Percentiles rank a stretch among this genome's conserved stretches.
These are phyloP conservation scores for Chenopodium quinoa DNA, from an alignment of 148 eudicot genomes.

Conservation along the genomic window DNA sequence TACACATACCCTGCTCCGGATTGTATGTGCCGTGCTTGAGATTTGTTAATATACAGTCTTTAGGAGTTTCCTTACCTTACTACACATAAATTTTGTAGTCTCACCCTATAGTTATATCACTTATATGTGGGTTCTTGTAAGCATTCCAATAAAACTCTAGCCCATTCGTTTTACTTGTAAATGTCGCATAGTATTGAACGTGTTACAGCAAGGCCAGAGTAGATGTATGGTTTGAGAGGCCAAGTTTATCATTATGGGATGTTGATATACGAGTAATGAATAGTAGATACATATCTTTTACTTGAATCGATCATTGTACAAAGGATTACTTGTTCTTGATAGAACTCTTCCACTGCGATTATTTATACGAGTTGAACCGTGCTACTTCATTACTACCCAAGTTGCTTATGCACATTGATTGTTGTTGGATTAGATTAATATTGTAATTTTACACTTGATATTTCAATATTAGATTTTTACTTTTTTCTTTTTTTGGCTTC, in stretches of 20 bases:
- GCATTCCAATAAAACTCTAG: constrained; percentile 22
- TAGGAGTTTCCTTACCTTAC: constrained; percentile 4
- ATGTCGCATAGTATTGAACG: constrained; percentile 12
- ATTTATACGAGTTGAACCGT: not conserved
- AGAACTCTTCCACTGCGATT: not conserved
- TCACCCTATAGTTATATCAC: not conserved
- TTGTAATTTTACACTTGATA: too few species aligned
- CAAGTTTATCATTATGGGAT: constrained; percentile 1
- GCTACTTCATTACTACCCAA: too few species aligned
- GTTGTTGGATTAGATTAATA: not conserved
- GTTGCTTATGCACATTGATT: not conserved
- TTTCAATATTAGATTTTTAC: too few species aligned
- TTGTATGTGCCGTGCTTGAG: constrained; percentile 81
- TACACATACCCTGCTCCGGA: constrained; percentile 97
- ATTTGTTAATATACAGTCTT: constrained; percentile 11
- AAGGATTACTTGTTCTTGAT: not conserved
- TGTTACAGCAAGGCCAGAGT: not conserved
- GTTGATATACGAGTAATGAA: constrained; percentile 2
- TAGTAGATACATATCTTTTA: constrained; percentile 1
- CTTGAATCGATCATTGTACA: not conserved
- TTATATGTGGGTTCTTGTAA: constrained; percentile 24
- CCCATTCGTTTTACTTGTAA: constrained; percentile 35
- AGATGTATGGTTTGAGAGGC: constrained; percentile 16
- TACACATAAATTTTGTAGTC: constrained; percentile 16
- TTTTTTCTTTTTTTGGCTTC: too few species aligned